Base-by-base conservation (phyloP, 371 early-diverging fungal species). In the Dinochytrium kinnereticum region DNA sequence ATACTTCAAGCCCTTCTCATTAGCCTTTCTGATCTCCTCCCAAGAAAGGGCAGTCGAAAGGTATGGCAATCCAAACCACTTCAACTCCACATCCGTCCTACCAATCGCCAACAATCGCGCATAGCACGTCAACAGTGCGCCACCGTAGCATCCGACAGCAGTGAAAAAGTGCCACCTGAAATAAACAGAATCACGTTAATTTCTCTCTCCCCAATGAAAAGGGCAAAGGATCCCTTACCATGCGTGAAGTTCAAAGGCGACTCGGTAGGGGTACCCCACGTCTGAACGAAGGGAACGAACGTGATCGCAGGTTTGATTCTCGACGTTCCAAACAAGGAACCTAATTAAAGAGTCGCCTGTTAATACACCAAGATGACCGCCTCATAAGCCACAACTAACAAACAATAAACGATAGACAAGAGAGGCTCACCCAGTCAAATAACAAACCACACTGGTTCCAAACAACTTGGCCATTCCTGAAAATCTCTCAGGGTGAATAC, bases 301-400 rank as follows among this genome's bases (percentile, higher is more conserved):
- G 19, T 78, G 40, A 36, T 71, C 57, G 72, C 95, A 94, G 68
- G 85, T 88, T 30, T 85, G 80, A 75, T 93, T 94, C 79, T 94
- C 95, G 21, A 93, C 77, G 70, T 92, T 92, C 95, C 95, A 94
- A 40, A 93, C 79, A 1, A 81, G 69, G 74, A 94, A 94, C 0
- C 90, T 90, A 34, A 34, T 2, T 80, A 73, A 90, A 7, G 34
- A 31, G 36, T 31, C 57, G 26, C 17, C 34, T 33, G 55, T 53
- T 26, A 24, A 5, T 13, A 26, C 10, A n/a, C 26, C 26, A 26
- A 5, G 26, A 44, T 13, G 49, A 10, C 49, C 49, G 28, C 57
- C 57, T 28, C 21, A 89, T 80, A 39, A 73, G 67, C 36, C 74
- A 86, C 39, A 1, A 68, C 26, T 2, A 50, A 59, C 39, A 36